Percentiles rank a stretch among this genome's conserved stretches.
phyloP scores from a whole-genome alignment of 495 filamentous ascomycete species.

The Symbiotaphrina buchneri region DNA sequence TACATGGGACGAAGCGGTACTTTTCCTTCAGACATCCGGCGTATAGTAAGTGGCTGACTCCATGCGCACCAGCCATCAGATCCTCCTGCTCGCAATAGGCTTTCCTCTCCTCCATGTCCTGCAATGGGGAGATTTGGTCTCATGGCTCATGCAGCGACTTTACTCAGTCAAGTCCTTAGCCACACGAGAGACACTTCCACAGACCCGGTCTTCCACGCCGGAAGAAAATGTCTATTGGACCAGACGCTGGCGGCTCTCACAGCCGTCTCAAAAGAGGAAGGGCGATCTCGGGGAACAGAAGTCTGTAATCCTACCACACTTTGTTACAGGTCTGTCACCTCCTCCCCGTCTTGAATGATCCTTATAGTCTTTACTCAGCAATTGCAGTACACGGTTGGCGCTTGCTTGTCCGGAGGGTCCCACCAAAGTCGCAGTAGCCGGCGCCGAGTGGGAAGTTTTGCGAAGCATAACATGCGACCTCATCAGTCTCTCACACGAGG shows the following conservation, averaged over 20 bases:
- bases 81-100: conserved; percentile 8
- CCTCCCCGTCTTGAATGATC: neutral
- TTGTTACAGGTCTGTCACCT: conserved; percentile 8
- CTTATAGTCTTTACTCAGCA: conserved; percentile 4
- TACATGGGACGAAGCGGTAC: conserved; percentile 16
- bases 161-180: conserved; percentile 18
- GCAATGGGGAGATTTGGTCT: conserved; percentile 14
- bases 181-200: conserved; percentile 6
- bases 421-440: conserved; percentile 7
- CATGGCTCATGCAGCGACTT: conserved; percentile 18
- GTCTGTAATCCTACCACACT: conserved; percentile 7
- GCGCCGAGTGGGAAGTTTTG: too few species aligned
- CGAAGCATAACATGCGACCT: too few species aligned
- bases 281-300: neutral
- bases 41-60: conserved; percentile 2
- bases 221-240: conserved; percentile 5
- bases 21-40: conserved; percentile 3
- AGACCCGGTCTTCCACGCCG: conserved; percentile 4
- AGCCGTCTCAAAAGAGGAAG: conserved; percentile 5
- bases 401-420: conserved; percentile 12
- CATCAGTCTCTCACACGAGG: neutral
- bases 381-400: conserved; percentile 1
- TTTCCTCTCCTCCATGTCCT: too few species aligned
- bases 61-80: conserved; percentile 4
- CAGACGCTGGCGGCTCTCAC: conserved; percentile 9